Conservation (phyloP, 2,329 filamentous ascomycete genomes). For the Parasarocladium wereldwijsianum region DNA sequence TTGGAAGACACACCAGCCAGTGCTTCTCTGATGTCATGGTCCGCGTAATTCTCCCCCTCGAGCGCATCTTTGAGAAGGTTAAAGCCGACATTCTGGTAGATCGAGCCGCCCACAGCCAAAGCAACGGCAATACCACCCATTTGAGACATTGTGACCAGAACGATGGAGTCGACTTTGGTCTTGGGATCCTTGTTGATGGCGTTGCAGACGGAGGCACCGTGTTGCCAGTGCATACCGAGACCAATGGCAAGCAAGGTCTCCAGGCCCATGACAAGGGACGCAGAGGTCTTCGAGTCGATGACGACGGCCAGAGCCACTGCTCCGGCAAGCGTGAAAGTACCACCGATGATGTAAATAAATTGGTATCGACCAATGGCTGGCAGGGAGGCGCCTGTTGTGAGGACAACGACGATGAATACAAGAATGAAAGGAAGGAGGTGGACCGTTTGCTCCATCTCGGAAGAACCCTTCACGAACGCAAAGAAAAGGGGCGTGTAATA, state of each 20-base stretch:
- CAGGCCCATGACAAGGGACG: constrained; percentile 16
- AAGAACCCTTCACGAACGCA: constrained; percentile 30
- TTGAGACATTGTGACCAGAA: constrained; percentile 19
- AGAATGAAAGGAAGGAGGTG: constrained; percentile 27
- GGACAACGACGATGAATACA: constrained; percentile 18
- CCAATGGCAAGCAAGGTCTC: constrained; percentile 17
- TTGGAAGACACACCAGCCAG: constrained; percentile 14
- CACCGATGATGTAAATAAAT: constrained; percentile 15
- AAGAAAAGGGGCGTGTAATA: constrained; percentile 43
- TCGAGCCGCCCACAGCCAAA: constrained; percentile 13
- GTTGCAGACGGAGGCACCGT: constrained; percentile 15
- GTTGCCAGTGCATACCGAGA: constrained; percentile 16
- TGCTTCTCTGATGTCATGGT: constrained; percentile 13
- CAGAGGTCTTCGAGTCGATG: constrained; percentile 11
- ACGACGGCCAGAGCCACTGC: constrained; percentile 12
- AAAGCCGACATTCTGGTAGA: constrained; percentile 18
- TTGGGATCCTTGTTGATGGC: constrained; percentile 13
- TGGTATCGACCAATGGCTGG: constrained; percentile 22
- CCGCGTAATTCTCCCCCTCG: constrained; percentile 8
- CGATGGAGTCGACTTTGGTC: constrained; percentile 14
- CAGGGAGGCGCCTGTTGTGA: constrained; percentile 22
- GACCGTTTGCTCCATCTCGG: constrained; percentile 23
- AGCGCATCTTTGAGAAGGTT: constrained; percentile 9
- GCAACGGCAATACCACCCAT: constrained; percentile 14
- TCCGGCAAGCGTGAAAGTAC: constrained; percentile 12